Conservation (phyloP, 164 flowering plant species). For the Platanus orientalis region DNA sequence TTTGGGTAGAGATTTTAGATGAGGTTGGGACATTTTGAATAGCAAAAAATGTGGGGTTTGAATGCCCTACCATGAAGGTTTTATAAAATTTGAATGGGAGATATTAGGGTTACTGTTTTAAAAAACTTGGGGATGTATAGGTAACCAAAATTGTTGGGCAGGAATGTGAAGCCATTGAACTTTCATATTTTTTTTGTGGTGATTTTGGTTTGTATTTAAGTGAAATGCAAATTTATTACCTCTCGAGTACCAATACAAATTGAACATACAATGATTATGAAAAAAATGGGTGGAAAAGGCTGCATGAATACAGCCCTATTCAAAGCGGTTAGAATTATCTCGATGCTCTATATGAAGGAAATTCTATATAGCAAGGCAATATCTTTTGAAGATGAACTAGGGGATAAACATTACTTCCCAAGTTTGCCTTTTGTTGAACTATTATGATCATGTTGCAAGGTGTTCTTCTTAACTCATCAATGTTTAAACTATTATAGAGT, state of each 20-base stretch:
- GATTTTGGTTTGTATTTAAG: constrained; percentile 29
- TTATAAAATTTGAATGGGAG: no score
- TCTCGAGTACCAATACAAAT: constrained; percentile 56
- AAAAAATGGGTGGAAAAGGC: constrained; percentile 70
- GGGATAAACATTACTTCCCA: constrained; percentile 75
- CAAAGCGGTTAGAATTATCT: constrained; percentile 77
- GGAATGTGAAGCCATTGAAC: no score
- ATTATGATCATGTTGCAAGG: constrained; percentile 87
- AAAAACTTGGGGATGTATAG: no score
- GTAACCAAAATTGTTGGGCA: no score
- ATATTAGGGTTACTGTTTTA: no score
- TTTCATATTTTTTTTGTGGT: neutral
- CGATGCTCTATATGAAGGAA: constrained; percentile 50
- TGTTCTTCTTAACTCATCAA: constrained; percentile 14
- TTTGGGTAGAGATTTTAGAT: no score
- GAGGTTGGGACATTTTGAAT: no score
- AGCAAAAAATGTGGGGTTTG: no score
- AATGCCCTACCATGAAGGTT: no score
- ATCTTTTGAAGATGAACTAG: constrained; percentile 60
- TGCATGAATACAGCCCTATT: constrained; percentile 63
- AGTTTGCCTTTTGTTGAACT: constrained; percentile 92
- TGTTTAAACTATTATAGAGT: neutral
- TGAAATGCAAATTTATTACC: constrained; percentile 65
- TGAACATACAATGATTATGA: constrained; percentile 75
- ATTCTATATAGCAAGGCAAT: constrained; percentile 26